A percentile compares a stretch with the other conserved stretches of the same genome.
These are phyloP conservation scores for Hyphodiscus hymeniophilus DNA, from an alignment of 495 filamentous ascomycete genomes.

Conservation along the genomic window DNA sequence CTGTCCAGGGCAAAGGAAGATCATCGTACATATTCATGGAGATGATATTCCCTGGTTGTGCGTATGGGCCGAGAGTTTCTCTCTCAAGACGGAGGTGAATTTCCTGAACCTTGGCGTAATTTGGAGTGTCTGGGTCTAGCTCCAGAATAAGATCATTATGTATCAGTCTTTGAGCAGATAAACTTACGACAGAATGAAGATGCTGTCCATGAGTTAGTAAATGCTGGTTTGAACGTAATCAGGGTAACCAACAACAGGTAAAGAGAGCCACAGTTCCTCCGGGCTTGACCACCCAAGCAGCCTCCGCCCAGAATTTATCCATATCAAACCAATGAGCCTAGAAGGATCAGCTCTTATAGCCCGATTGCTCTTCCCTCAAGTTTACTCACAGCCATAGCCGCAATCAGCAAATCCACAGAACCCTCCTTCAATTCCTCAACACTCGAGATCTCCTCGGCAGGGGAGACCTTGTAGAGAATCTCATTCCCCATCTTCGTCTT, in stretches of 20 bases:
- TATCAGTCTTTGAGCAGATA: background rate
- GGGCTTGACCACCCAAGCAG: slow-evolving; percentile 47
- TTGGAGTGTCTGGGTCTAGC: slow-evolving; percentile 30
- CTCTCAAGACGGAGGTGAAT: slow-evolving; percentile 27
- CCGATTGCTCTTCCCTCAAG: background rate
- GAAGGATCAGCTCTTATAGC: background rate
- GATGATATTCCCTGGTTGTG: slow-evolving; percentile 30
- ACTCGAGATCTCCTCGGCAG: slow-evolving; percentile 36
- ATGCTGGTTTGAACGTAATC: background rate
- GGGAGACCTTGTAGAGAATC: slow-evolving; percentile 35
- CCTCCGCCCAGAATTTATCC: slow-evolving; percentile 49
- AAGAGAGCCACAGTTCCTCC: slow-evolving; percentile 51
- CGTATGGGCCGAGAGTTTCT: slow-evolving; percentile 28
- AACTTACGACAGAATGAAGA: slow-evolving; percentile 14
- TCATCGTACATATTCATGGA: slow-evolving; percentile 30
- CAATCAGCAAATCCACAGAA: slow-evolving; percentile 44
- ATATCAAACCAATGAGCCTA: slow-evolving; percentile 57
- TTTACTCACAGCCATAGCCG: slow-evolving; percentile 35
- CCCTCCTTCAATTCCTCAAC: slow-evolving; percentile 18
- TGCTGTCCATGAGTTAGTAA: slow-evolving; percentile 4
- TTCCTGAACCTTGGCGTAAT: slow-evolving; percentile 24
- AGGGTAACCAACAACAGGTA: slow-evolving; percentile 20
- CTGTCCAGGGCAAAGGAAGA: slow-evolving; percentile 43
- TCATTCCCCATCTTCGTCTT: slow-evolving; percentile 21
- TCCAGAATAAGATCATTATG: background rate